phyloP scores from a whole-genome alignment of 1,139 yeast genomes.

The Saccharomyces hybrid region DNA sequence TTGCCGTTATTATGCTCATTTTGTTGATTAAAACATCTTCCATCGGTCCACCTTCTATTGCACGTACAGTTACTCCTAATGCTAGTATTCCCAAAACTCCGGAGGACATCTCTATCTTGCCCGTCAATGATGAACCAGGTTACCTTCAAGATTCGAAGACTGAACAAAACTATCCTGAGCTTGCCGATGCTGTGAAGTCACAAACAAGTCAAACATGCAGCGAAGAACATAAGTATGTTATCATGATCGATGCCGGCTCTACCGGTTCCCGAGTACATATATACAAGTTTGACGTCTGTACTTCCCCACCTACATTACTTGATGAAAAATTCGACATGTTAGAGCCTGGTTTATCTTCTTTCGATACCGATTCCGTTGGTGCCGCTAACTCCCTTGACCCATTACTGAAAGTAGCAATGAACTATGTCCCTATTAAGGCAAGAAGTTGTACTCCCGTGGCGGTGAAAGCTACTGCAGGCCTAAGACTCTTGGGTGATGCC shows the following conservation, averaged over 20 bases:
- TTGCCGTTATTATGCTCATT: slow-evolving; percentile 30
- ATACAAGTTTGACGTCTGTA: slow-evolving; percentile 81
- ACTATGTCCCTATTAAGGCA: slow-evolving; percentile 62
- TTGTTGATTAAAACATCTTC: slow-evolving; percentile 27
- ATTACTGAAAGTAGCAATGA: slow-evolving; percentile 64
- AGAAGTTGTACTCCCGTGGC: slow-evolving; percentile 86
- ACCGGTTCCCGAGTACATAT: slow-evolving; percentile 95
- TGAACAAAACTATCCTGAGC: slow-evolving; percentile 18
- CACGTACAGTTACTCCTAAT: slow-evolving; percentile 16
- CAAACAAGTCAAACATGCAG: slow-evolving; percentile 22
- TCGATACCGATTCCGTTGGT: slow-evolving; percentile 67
- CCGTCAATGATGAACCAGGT: slow-evolving; percentile 24
- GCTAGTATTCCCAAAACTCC: slow-evolving; percentile 19
- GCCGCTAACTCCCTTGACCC: slow-evolving; percentile 89
- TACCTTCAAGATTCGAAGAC: slow-evolving; percentile 19
- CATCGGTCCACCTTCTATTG: slow-evolving; percentile 9
- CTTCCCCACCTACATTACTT: slow-evolving; percentile 69
- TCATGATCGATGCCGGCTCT: slow-evolving; percentile 96
- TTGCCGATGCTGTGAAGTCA: slow-evolving; percentile 24
- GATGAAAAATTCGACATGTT: slow-evolving; percentile 81
- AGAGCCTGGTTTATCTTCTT: slow-evolving; percentile 87
- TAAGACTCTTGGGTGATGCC: slow-evolving; percentile 74
- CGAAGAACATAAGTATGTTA: slow-evolving; percentile 49
- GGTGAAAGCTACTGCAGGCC: slow-evolving; percentile 97
- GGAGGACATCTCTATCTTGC: slow-evolving; percentile 15